Evolutionary conservation across 208 protist species (phyloP).

Genomic region (Eutreptiella sp.): DNA sequence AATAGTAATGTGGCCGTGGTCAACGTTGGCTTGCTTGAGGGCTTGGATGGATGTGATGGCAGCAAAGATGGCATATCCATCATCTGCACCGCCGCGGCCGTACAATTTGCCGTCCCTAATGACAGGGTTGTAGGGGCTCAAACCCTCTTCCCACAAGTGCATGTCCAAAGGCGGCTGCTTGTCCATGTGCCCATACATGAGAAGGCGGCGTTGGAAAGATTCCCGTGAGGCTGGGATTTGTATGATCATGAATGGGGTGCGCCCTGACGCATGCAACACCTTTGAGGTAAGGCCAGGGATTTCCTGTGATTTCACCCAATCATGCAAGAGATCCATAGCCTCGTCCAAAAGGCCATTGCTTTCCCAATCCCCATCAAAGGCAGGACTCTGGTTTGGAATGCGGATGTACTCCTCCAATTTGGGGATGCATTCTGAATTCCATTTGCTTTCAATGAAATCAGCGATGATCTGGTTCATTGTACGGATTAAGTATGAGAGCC

Average conservation of each 20-base stretch:
- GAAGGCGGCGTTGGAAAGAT: slow-evolving; percentile 49
- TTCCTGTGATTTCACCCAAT: slow-evolving; percentile 68
- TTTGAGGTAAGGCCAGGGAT: slow-evolving; percentile 65
- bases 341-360: slow-evolving; percentile 77
- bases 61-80: slow-evolving; percentile 75
- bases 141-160: slow-evolving; percentile 81
- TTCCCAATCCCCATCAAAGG: slow-evolving; percentile 70
- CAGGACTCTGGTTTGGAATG: slow-evolving; percentile 84
- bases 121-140: slow-evolving; percentile 71
- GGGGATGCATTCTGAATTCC: slow-evolving; percentile 69
- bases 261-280: slow-evolving; percentile 53
- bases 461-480: too few species aligned
- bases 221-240: slow-evolving; percentile 60
- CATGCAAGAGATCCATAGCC: slow-evolving; percentile 68
- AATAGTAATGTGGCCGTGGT: slow-evolving; percentile 68
- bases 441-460: slow-evolving; percentile 56
- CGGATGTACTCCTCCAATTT: slow-evolving; percentile 73
- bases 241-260: slow-evolving; percentile 73
- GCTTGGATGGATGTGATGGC: slow-evolving; percentile 55
- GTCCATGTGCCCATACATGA: slow-evolving; percentile 94
- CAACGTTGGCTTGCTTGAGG: slow-evolving; percentile 64
- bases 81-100: slow-evolving; percentile 77
- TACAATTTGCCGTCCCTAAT: slow-evolving; percentile 77
- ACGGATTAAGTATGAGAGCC: too few species aligned
- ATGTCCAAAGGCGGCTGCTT: slow-evolving; percentile 86